phyloP scores from a whole-genome alignment of 495 filamentous ascomycete genomes.

The Beverwykella pulmonaria region DNA sequence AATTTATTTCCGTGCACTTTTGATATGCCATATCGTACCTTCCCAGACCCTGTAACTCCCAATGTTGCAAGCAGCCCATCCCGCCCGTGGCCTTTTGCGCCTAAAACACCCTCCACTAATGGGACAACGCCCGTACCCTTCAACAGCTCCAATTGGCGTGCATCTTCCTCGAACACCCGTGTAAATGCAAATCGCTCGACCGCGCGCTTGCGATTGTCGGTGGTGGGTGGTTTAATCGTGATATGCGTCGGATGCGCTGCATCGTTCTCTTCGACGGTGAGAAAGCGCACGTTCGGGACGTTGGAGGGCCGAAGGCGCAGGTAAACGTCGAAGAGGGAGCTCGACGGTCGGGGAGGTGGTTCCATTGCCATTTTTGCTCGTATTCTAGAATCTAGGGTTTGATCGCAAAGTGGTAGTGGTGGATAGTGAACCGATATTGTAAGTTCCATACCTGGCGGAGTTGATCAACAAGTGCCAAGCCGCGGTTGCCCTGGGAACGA shows the following conservation, averaged over 20 bases:
- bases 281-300: constrained; percentile 57
- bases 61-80: constrained; percentile 91
- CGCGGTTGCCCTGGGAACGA: constrained; percentile 19
- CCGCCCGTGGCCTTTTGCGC: constrained; percentile 68
- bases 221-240: constrained; percentile 80
- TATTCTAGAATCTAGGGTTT: neutral
- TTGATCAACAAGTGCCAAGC: constrained; percentile 27
- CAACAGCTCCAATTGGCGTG: constrained; percentile 84
- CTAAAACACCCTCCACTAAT: constrained; percentile 77
- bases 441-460: neutral
- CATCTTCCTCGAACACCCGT: constrained; percentile 83
- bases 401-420: neutral
- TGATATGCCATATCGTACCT: constrained; percentile 58
- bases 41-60: constrained; percentile 93
- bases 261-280: constrained; percentile 68
- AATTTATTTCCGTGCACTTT: neutral
- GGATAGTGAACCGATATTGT: constrained; percentile 15
- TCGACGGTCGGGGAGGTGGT: constrained; percentile 47
- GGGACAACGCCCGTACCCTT: constrained; percentile 75
- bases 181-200: constrained; percentile 96
- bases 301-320: constrained; percentile 81
- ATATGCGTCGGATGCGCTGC: constrained; percentile 70
- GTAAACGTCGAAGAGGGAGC: constrained; percentile 86
- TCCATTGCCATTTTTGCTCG: constrained; percentile 39
- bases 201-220: constrained; percentile 71